phyloP scores from a whole-genome alignment of 2,329 filamentous ascomycete species.

The Geosmithia putterillii region DNA sequence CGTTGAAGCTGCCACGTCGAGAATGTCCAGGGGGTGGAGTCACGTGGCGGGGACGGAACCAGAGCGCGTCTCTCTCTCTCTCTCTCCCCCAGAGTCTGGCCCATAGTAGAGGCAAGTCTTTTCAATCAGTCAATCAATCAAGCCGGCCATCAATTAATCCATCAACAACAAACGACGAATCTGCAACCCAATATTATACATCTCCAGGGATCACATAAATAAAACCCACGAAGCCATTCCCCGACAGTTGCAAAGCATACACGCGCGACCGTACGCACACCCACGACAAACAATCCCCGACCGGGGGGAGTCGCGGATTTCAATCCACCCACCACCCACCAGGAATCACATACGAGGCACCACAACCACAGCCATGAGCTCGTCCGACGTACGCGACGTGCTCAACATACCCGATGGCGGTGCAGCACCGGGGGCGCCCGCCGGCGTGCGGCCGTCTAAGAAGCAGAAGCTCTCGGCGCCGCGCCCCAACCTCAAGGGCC shows the following conservation, averaged over 20 bases:
- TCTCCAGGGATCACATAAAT: not conserved
- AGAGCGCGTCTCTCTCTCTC: too few relatives aligned
- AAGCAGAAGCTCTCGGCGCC: slow-evolving; percentile 59
- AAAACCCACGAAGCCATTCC: too few relatives aligned
- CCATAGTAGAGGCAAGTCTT: too few relatives aligned
- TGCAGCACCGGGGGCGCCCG: slow-evolving; percentile 7
- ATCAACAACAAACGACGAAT: not conserved
- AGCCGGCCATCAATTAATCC: not conserved
- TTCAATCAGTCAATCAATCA: too few relatives aligned
- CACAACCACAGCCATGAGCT: slow-evolving; percentile 41
- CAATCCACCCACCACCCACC: too few relatives aligned
- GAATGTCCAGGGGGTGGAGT: slow-evolving; percentile 21
- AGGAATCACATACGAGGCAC: not conserved
- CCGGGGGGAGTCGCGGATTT: too few relatives aligned
- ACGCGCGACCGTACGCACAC: too few relatives aligned
- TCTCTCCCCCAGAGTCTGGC: too few relatives aligned
- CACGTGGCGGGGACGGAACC: slow-evolving; percentile 19
- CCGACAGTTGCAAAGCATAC: too few relatives aligned
- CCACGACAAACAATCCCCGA: too few relatives aligned
- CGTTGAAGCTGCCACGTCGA: slow-evolving; percentile 40
- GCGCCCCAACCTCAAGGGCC: slow-evolving; percentile 46
- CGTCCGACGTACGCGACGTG: slow-evolving; percentile 77
- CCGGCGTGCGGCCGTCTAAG: slow-evolving; percentile 49
- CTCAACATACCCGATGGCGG: slow-evolving; percentile 61
- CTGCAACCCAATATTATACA: not conserved